A percentile compares a stretch with the other conserved stretches of the same genome.
Evolutionary conservation across 1,284 basidiomycete genomes (phyloP).

Genomic region (Tranzscheliella williamsii): DNA sequence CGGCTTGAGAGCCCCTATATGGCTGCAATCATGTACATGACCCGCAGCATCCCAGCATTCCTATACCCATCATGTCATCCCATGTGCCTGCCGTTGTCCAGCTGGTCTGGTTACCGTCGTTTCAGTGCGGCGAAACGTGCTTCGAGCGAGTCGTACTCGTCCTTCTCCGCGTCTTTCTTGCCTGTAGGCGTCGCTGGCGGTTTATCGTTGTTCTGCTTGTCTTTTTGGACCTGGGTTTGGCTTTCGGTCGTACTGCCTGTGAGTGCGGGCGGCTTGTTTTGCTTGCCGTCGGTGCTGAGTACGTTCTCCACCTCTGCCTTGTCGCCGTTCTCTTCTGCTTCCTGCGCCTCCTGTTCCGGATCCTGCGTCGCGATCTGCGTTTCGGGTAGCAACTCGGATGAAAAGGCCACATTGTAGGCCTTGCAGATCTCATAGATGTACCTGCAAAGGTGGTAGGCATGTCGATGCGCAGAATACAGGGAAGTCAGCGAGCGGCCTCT

Average conservation of each 20-base stretch:
- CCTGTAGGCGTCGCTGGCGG: neutral
- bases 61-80: too few relatives aligned
- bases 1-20: too few relatives aligned
- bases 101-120: too few relatives aligned
- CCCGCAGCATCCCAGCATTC: too few relatives aligned
- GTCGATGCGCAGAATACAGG: neutral
- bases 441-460: too few relatives aligned
- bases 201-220: constrained; percentile 2
- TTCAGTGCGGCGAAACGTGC: constrained; percentile 43
- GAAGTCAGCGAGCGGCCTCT: neutral
- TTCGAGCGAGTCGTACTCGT: constrained; percentile 35
- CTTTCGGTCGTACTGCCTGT: neutral
- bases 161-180: constrained; percentile 16
- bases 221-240: neutral
- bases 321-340: neutral
- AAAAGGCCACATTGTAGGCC: constrained; percentile 48
- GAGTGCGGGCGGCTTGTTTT: neutral
- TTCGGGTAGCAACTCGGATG: constrained; percentile 26
- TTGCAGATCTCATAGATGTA: constrained; percentile 48
- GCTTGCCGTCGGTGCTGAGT: constrained; percentile 1
- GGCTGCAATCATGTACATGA: too few relatives aligned
- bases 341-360: neutral
- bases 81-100: too few relatives aligned
- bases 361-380: neutral
- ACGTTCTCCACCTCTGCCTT: constrained; percentile 6